Evolutionary conservation across 495 filamentous ascomycete species (phyloP), one percentile per base, ranked within the genome.

Genomic region (Aspergillus campestris): DNA sequence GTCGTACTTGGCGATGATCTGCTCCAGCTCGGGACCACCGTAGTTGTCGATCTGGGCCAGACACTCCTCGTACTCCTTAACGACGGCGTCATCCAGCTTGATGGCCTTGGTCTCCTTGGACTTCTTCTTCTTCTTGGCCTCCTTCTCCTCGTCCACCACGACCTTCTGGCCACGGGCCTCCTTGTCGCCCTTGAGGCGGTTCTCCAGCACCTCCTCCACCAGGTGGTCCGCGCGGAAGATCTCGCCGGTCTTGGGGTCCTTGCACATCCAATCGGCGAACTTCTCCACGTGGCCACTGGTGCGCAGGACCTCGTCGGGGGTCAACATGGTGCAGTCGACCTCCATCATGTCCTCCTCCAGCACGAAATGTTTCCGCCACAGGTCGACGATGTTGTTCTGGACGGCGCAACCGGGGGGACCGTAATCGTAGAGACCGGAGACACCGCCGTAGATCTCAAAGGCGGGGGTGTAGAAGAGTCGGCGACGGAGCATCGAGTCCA

Each of bases 211-310:
- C 56, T 94, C 89, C 70, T 97, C 88, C 31, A 98, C 87, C 51
- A 97, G 74, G 68, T 98, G 92, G 61, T 98, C 92, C 28, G 92
- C 89, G 48, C 92, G 80, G 64, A 96, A 82, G 47, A 96, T 94
- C 71, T 97, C 94, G 57, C 92, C 92, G 54, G 84, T 92, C 72
- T 94, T 92, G 42, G 89, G 89, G 64, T 98, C 92, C 67, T 96
- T 96, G 80, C 89, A 94, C 90, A 96, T 95, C 87, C 87, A 96
- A 64, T 97, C 94, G 53, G 89, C 85, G 63, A 97, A 98, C 65
- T 94, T 94, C 52, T 96, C 92, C 42, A 97, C 92, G 67, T 98
- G 92, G 47, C 94, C 92, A 59, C 82, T 88, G 18, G 92, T 97
- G 78, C 96, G 95, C 37, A 98, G 74, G 8, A 97, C 87, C 34